Evolutionary conservation across 2,329 filamentous ascomycete genomes (phyloP).

Genomic region (Sordariomycetes sp.): DNA sequence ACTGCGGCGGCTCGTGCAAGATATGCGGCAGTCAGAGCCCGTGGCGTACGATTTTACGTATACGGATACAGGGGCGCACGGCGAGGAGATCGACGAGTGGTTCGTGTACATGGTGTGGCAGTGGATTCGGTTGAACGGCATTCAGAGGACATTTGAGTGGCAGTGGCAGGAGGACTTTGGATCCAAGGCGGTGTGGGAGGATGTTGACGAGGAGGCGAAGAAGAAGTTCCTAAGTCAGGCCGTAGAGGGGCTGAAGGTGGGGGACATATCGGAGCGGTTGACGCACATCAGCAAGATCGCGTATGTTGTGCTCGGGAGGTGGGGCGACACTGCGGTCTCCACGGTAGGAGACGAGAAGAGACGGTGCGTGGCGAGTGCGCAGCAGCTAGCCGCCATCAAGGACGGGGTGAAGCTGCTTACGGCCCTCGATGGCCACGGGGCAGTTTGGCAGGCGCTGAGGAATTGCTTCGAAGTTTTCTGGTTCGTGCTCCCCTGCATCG

Average conservation of each 20-base stretch:
- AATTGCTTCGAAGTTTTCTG: conserved; percentile 37
- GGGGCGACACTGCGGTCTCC: conserved; percentile 52
- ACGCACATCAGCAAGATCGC: conserved; percentile 43
- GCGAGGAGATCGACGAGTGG: conserved; percentile 94
- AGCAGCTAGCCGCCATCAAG: conserved; percentile 47
- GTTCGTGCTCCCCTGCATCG: conserved; percentile 20
- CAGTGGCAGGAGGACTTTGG: conserved; percentile 49
- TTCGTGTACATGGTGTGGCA: conserved; percentile 87
- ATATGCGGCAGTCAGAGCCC: conserved; percentile 57
- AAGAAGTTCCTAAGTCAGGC: conserved; percentile 42
- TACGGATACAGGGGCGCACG: conserved; percentile 57
- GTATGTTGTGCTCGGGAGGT: conserved; percentile 55
- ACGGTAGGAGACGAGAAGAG: conserved; percentile 24
- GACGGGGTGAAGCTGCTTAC: conserved; percentile 36
- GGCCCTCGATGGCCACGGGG: conserved; percentile 32
- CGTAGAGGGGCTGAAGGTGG: conserved; percentile 25
- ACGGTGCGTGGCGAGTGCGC: conserved; percentile 36
- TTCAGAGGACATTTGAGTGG: conserved; percentile 64
- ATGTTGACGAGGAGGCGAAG: conserved; percentile 42
- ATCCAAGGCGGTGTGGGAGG: conserved; percentile 43
- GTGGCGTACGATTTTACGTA: conserved; percentile 79
- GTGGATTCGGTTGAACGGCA: conserved; percentile 62
- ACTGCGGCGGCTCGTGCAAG: conserved; percentile 58
- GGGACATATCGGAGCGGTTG: conserved; percentile 32
- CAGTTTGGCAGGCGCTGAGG: conserved; percentile 37